Base-by-base conservation (phyloP, 192 early-diverging fungal species). In the Coemansia sp. region DNA sequence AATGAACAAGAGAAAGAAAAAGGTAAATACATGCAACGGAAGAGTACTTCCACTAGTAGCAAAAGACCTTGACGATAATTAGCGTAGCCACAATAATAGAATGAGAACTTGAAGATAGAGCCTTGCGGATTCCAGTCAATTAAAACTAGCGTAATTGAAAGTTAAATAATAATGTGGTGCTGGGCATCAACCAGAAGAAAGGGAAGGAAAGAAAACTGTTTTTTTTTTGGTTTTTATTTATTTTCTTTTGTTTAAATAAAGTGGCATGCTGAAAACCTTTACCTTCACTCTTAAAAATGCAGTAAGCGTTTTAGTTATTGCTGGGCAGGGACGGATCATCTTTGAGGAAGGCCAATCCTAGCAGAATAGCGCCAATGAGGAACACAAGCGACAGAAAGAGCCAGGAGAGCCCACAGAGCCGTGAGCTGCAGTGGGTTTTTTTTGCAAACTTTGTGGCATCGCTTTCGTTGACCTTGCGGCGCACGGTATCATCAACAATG, bases 331-430 rank as follows among this genome's bases (percentile, higher is more conserved):
- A 66, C 5, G 74, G 62, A 41, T 77, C 68, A 45, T 76, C 63
- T 65, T 95, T 98, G 70, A 98, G 93, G 17, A 88, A 91, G 7
- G 87, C 85, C 13, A 99, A 61, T 3, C 93, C 97, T 16, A 85
- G 88, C 1, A 96, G 69, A 22, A 99, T 88, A 19, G 92, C 93
- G 25, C 78, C 83, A 8, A 87, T 85, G 16, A 99, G 74, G 62
- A 99, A 96, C 4, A 90, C 70, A 12, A 98, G 50, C 45, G 92
- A 90, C 44, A 98, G 85, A 13, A 97, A 64, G 53, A 99, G 88
- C 97, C 97, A 99, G 13, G 95, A 76, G 13, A 92, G 68, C 10
- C 97, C 97, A 89, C 95, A 97, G n/a, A 86, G 79, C 56, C 92
- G 89, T 22, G 95, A 85, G 41, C 91, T 86, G 76, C 90, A 91